Base-by-base conservation (phyloP, 108 stramenopile genomes). In the Nannochloropsis salina region DNA sequence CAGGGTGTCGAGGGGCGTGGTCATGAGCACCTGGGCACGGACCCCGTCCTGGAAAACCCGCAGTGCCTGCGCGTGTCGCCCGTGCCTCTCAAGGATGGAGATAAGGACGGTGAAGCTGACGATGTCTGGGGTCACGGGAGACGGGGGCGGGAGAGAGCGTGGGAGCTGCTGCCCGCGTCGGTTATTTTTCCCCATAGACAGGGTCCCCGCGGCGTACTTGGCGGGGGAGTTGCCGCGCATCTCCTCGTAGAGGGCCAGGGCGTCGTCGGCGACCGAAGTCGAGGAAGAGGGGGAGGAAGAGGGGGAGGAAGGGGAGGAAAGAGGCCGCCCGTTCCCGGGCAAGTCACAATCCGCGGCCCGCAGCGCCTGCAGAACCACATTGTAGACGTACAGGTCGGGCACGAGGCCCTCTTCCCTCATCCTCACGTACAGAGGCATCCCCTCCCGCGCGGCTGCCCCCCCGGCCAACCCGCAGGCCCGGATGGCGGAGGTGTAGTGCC, bases 161-260 rank as follows among this genome's bases (percentile, higher is more conserved):
- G 31, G 31, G 31, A 31, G 31, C 31, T 31, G 31, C 31, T 31
- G 31, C 31, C 31, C 31, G n/a, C 8, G 61, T 15, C 61, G 1
- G 15, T 74, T 74, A 74, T 74, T 74, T 15, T 15, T 74, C 4
- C 15, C 3, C 1, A n/a, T 1, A 74, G 61, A 74, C 15, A n/a
- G 61, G 61, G 61, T n/a, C 15, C 4, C 15, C 20, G 61, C 15
- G n/a, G 61, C 61, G 61, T 2, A 74, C 61, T 74, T 74, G 0
- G 15, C n/a, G 61, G 20, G 20, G 61, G n/a, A n/a, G 2, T 74
- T 74, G 61, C 61, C 61, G 20, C 61, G 2, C 61, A 74, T 74
- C 61, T 74, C 61, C 20, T 74, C 61, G 61, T 74, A 74, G 20
- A 74, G 61, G 61, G 61, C 61, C n/a, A 74, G 61, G 20, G 61